Base-by-base conservation (phyloP, 2,329 filamentous ascomycete species). In the Xylariaceae sp. region DNA sequence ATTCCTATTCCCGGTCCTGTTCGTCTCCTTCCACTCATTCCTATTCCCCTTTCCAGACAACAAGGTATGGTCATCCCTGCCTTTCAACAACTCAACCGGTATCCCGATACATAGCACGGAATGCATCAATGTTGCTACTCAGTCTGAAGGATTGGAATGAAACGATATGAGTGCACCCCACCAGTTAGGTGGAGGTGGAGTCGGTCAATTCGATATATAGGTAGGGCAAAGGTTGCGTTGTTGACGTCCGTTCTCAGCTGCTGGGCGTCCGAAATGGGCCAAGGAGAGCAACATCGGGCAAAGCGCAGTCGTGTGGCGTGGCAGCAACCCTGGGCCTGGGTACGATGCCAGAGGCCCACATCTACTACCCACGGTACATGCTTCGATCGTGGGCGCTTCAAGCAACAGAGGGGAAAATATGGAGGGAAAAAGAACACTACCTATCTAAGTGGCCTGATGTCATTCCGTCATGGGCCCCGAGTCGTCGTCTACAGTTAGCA, bases 261-360 rank as follows among this genome's bases (percentile, higher is more conserved):
- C 19, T 39, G 41, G 26, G n/a, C 32, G 44, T 43, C 42, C 42
- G 26, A 35, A 51, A 51, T 39, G 6, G 44, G 31, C 30, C n/a
- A 42, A 39, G 34, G 44, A 41, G 43, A 41, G 27, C 46, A 45
- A 42, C 47, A 43, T 42, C 30, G 19, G 51, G 26, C 43, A 51
- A 40, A 31, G 37, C 43, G 51, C 51, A 45, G 47, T 39, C 31
- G 51, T 48, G 47, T 56, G 50, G 51, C 43, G 51, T 46, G 29
- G 47, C 26, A 32, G 30, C 32, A 43, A 44, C 37, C 37, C 41
- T 35, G 35, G 31, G 12, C 37, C 41, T 35, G 35, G 31, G 12
- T 40, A n/a, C 12, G 39, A 45, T 30, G 30, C n/a, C 6, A 46
- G 27, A 40, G 35, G 30, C 32, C 30, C 8, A 41, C 31, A 11